Percentiles rank a stretch among this genome's conserved stretches.
These are phyloP conservation scores for Metschnikowia borealis DNA, from an alignment of 805 yeast species.

Conservation along the genomic window DNA sequence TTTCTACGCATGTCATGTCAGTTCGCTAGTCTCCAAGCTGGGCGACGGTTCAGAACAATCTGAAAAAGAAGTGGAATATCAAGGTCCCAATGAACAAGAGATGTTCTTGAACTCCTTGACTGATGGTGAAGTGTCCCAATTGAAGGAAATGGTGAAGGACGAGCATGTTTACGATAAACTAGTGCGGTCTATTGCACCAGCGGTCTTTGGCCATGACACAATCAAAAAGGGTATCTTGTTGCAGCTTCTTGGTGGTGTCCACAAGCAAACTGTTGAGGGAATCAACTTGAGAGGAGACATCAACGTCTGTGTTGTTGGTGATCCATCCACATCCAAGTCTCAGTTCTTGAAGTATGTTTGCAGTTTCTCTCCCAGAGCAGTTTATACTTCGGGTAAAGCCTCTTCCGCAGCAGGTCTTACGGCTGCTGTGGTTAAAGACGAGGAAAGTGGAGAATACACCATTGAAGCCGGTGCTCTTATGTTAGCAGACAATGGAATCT, in stretches of 20 bases:
- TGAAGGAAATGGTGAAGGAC: conserved; percentile 87
- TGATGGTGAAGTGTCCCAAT: conserved; percentile 76
- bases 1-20: conserved; percentile 86
- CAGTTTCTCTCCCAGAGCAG: conserved; percentile 87
- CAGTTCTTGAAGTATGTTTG: conserved; percentile 93
- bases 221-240: conserved; percentile 87
- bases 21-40: conserved; percentile 48
- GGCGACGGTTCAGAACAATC: conserved; percentile 17
- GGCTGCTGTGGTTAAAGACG: conserved; percentile 96
- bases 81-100: conserved; percentile 72
- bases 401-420: conserved; percentile 98
- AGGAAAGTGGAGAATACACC: conserved; percentile 94
- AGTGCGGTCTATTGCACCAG: conserved; percentile 89
- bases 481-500: conserved; percentile 97
- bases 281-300: conserved; percentile 95
- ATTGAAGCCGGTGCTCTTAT: conserved; percentile 98
- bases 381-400: conserved; percentile 96
- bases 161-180: conserved; percentile 79
- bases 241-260: conserved; percentile 93
- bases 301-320: conserved; percentile 94
- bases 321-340: conserved; percentile 95
- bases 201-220: conserved; percentile 93
- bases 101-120: conserved; percentile 72
- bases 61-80: conserved; percentile 25
- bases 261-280: conserved; percentile 89